Evolutionary conservation across 345 rosid genomes (phyloP), one percentile per base, ranked within the genome.

Genomic region (Eutrema japonicum): DNA sequence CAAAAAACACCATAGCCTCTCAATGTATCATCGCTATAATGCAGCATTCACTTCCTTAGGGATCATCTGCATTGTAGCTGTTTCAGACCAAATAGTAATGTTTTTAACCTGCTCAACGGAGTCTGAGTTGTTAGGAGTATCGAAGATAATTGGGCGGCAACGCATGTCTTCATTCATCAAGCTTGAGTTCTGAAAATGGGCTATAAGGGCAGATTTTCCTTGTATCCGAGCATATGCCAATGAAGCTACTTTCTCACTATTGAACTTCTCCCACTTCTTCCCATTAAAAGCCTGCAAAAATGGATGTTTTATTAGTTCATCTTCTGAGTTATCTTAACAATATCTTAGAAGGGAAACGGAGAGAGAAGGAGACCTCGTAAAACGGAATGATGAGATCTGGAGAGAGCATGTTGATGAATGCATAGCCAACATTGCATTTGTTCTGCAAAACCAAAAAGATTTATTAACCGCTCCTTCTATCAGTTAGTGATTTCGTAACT

Each of bases 351-450:
- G 26, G 3, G 50, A 56, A 45, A 4, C 16, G 4, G 30, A 48
- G 38, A 40, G 64, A 49, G 61, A 53, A 38, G 14, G 35, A 55
- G 37, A 90, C 96, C 96, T 90, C 89, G 32, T 90, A 90, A 64
- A 90, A 88, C 7, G 96, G 89, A 79, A 84, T 79, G 51, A 90
- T 88, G 78, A 85, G 89, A 0, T 82, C 75, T 57, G 96, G 88
- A 49, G 92, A 84, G 64, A 88, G 71, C 94, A 90, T 90, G 65
- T 90, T 90, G 68, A 90, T 90, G 77, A 90, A 90, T 30, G 96
- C 96, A 77, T 90, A 90, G 52, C 96, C 96, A 75, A 90, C 94
- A 46, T 90, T 90, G 88, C 96, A 90, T 70, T 90, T 90, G 79
- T 90, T 90, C 96, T 90, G 89, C 88, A 26, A 46, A 36, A 35